These are phyloP conservation scores for Amanita exitialis DNA, from an alignment of 768 basidiomycete species.

Conservation along the genomic window DNA sequence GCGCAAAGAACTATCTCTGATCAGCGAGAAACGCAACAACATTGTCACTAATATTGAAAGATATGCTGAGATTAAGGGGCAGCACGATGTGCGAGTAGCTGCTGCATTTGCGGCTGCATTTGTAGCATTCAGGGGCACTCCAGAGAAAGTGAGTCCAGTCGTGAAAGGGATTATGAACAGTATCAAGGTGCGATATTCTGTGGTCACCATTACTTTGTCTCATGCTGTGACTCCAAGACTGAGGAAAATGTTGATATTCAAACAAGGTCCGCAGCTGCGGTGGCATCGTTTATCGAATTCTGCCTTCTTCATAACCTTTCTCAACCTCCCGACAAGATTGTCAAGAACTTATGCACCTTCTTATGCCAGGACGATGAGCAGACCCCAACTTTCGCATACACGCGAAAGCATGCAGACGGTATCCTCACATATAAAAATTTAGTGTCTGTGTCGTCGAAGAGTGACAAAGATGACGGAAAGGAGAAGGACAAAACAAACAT, in stretches of 20 bases:
- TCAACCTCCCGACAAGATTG: conserved; percentile 91
- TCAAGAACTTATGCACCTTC: conserved; percentile 95
- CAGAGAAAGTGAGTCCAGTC: conserved; percentile 91
- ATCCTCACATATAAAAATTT: conserved; percentile 65
- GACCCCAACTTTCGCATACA: conserved; percentile 80
- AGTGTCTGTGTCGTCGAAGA: conserved; percentile 19
- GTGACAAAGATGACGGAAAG: conserved; percentile 29
- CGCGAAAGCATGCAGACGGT: conserved; percentile 51
- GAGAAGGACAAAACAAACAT: conserved; percentile 30
- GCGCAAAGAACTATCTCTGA: conserved; percentile 62
- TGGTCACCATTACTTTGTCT: conserved; percentile 6
- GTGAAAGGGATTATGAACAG: conserved; percentile 97
- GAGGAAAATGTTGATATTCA: conserved; percentile 89
- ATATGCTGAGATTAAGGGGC: conserved; percentile 73
- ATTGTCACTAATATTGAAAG: conserved; percentile 65
- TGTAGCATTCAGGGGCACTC: conserved; percentile 76
- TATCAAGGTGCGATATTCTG: conserved; percentile 63
- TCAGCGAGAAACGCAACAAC: conserved; percentile 68
- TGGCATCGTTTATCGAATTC: conserved; percentile 83
- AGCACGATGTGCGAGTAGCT: conserved; percentile 79
- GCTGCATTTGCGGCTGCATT: conserved; percentile 89
- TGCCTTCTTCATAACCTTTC: conserved; percentile 62
- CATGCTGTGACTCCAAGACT: conserved; percentile 31
- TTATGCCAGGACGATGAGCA: conserved; percentile 85
- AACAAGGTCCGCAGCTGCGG: conserved; percentile 74